A percentile compares a stretch with the other conserved stretches of the same genome.
Conservation (phyloP, 345 rosid genomes). For the Gossypium longicalyx region DNA sequence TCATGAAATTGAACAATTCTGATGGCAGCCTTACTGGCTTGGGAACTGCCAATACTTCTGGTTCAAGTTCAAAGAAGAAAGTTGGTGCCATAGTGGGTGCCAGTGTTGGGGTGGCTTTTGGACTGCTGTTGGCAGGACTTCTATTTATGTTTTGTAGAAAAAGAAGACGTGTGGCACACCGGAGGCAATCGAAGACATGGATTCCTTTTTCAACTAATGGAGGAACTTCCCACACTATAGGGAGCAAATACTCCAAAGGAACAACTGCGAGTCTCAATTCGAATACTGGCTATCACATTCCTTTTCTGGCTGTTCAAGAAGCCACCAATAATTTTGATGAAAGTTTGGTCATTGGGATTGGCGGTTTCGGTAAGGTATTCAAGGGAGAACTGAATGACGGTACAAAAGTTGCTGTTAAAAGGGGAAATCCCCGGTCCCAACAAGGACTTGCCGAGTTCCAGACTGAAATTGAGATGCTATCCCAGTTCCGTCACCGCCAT, state of each 20-base stretch:
- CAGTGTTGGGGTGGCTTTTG: conserved; percentile 30
- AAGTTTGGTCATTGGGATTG: conserved; percentile 56
- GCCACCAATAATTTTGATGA: conserved; percentile 73
- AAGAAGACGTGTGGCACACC: conserved; percentile 24
- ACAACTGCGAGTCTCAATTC: conserved; percentile 40
- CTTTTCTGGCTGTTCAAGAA: conserved; percentile 49
- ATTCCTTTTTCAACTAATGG: conserved; percentile 46
- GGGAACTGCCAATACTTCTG: conserved; percentile 10
- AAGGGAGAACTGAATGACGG: conserved; percentile 54
- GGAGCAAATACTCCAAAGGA: conserved; percentile 50
- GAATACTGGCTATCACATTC: conserved; percentile 46
- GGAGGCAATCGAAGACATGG: conserved; percentile 58
- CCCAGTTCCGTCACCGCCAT: conserved; percentile 77
- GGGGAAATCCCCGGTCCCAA: conserved; percentile 66
- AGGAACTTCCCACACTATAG: conserved; percentile 39
- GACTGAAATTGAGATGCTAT: conserved; percentile 74
- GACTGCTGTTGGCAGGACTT: conserved; percentile 35
- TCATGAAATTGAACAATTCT: conserved; percentile 66
- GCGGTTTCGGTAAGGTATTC: conserved; percentile 78
- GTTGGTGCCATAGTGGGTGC: conserved; percentile 40
- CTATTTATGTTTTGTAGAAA: conserved; percentile 33
- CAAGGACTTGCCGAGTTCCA: conserved; percentile 75
- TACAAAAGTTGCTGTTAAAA: conserved; percentile 62
- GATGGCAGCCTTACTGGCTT: conserved; percentile 40
- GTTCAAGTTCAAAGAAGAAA: conserved; percentile 36